These are phyloP conservation scores for Colletotrichum sp. DNA, from an alignment of 2,329 filamentous ascomycete species.

Conservation along the genomic window DNA sequence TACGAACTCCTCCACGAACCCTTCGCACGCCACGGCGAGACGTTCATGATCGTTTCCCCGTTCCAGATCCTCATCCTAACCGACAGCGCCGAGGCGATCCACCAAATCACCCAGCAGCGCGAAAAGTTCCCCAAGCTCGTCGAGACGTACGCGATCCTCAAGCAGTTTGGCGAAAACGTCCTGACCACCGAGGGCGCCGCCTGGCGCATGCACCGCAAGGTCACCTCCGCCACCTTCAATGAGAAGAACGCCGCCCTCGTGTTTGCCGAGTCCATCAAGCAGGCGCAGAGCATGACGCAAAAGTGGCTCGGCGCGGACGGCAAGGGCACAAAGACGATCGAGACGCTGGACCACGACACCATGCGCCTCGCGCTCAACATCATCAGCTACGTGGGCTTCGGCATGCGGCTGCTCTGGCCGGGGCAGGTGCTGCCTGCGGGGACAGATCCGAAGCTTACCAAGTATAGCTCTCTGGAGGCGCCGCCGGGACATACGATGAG, in stretches of 20 bases:
- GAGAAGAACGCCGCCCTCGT: constrained; percentile 75
- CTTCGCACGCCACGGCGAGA: constrained; percentile 66
- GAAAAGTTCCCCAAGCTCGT: constrained; percentile 76
- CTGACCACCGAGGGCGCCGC: constrained; percentile 70
- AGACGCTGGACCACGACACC: constrained; percentile 65
- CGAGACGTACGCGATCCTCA: constrained; percentile 59
- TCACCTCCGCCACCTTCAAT: constrained; percentile 74
- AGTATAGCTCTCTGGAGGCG: constrained; percentile 52
- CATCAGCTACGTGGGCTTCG: constrained; percentile 74
- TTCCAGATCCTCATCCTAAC: constrained; percentile 57
- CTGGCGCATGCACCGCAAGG: constrained; percentile 77
- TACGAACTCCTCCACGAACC: constrained; percentile 61
- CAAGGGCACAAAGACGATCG: constrained; percentile 46
- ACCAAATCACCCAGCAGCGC: constrained; percentile 68
- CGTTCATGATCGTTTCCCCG: constrained; percentile 69
- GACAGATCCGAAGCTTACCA: constrained; percentile 48
- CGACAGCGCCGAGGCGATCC: constrained; percentile 68
- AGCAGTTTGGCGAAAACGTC: constrained; percentile 71
- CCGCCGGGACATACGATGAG: constrained; percentile 64
- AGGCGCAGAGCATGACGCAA: constrained; percentile 66
- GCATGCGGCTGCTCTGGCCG: constrained; percentile 64
- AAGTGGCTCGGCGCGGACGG: constrained; percentile 57
- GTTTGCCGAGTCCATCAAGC: constrained; percentile 63
- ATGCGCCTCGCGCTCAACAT: constrained; percentile 66
- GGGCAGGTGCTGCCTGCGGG: constrained; percentile 57